Evolutionary conservation across 2,329 filamentous ascomycete species (phyloP), one percentile per base, ranked within the genome.

Genomic region (Microdochium bolleyi): DNA sequence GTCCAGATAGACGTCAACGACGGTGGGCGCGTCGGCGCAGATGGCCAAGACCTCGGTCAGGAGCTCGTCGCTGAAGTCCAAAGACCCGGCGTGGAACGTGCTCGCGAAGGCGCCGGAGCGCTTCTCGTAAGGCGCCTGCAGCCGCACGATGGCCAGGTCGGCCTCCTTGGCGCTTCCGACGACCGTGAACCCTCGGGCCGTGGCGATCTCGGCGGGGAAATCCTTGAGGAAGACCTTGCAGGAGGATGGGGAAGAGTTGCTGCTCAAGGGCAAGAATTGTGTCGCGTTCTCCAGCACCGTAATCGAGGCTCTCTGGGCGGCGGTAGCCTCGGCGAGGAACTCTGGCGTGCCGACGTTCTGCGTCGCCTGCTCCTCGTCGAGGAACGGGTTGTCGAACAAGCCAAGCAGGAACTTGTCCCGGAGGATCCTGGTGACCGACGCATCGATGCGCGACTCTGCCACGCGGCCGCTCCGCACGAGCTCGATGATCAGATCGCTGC

Each of bases 1-100:
- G 51, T 73, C 70, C 7, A 74, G 62, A 21, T 68, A 68, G n/a
- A 75, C 66, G 50, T 75, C 73, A 1, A 75, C 71, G 3, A 75
- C 65, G 1, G 71, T 72, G 0, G 71, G 69, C 0, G 72, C 67
- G 0, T 66, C 62, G 13, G 54, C 34, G 59, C 69, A 73, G 50
- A 75, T 73, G 21, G 60, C 57, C 34, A 38, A 38, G 34, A 38
- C 34, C 34, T 38, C 34, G 34, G 34, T 38, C 34, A 38, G 34
- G 34, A 38, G 34, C 34, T 38, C 34, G 34, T 38, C 34, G 11
- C 67, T 64, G 55, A 70, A 75, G 52, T 73, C 71, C 5, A 75
- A 62, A 0, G 65, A 68, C 1, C 73, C 73, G 4, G 67, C 65
- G 51, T 72, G 69, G 61, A 69, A 73, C 37, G 59, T 64, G 0